Base-by-base conservation (phyloP, 2,329 filamentous ascomycete genomes). In the Endocalyx cinctus region DNA sequence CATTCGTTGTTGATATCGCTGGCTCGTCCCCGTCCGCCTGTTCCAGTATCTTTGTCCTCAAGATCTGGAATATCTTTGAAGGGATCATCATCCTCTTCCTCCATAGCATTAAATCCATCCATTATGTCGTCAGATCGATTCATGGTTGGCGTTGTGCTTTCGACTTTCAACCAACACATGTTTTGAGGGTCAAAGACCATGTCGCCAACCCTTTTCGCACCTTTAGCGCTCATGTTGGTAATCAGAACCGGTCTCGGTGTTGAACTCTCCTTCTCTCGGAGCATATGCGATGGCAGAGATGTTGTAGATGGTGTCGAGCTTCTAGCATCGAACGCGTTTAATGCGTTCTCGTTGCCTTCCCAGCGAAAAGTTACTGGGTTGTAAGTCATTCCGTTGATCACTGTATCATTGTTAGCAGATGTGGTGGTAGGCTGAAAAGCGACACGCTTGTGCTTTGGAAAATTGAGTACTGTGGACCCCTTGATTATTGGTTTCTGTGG, bases 141-240 rank as follows among this genome's bases (percentile, higher is more conserved):
- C 38, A 64, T 67, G 26, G 60, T 51, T 31, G 67, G 66, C n/a
- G 58, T 57, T 18, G 70, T 57, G 13, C 67, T 59, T 29, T 72
- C 68, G 41, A 92, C 69, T 60, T 95, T 96, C 36, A 97, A 73
- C 92, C 92, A 98, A 58, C 88, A 94, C 90, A 98, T 97, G 49
- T 87, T 87, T 42, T 87, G 82, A 4, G 92, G 92, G 55, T 98
- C 92, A 57, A 97, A 98, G 8, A 97, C 84, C 92, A 98, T 98
- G 47, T 88, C 87, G n/a, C 88, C 86, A 37, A 96, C 88, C 22
- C 96, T 84, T 61, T 96, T 89, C 11, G 95, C 84, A 41, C 87
- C 89, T 52, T 90, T 86, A 5, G 81, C 74, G 34, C 84, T 85
- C 45, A 96, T 86, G 46, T 95, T 92, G 29, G 88, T 88, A 51